Base-by-base conservation (phyloP, 2,329 filamentous ascomycete genomes). In the Pseudogymnoascus sp. region DNA sequence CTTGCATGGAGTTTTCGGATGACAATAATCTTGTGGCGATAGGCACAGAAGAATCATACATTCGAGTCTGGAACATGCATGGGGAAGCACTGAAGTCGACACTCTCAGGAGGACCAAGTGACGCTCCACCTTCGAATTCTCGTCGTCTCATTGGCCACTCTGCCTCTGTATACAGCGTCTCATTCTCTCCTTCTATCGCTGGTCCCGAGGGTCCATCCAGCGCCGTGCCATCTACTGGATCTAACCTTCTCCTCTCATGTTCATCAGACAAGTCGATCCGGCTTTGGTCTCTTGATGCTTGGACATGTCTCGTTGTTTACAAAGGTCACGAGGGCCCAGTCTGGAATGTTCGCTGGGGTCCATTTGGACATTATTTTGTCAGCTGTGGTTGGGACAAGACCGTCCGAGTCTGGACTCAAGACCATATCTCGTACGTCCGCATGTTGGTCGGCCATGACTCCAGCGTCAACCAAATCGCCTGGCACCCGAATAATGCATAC, bases 1-100 rank as follows among this genome's bases (percentile, higher is more conserved):
- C 90, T n/a, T 95, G 89, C 70, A 84, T 97, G 71, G 92, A 97
- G 68, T 96, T 99, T 70, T 96, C 92, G 0, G 89, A 92, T 59
- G 94, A 99, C 70, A 87, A 90, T 63, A 82, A 86, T 65, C 81
- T 97, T 26, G 89, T 94, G 35, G 94, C 94, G 21, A 89, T 86
- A 19, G 95, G 94, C 26, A 96, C 92, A 55, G 85, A 88, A 59
- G 92, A 97, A 70, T 97, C 92, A 0, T 97, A 96, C 71, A 95
- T 99, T 67, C 88, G 92, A 13, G 83, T 99, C 10, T 99, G 92
- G 91, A 88, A 88, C 37, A 77, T 97, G 38, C 89, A 96, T 67
- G 94, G 92, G 64, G 88, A 87, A 63, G 82, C 89, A 3, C 82
- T 99, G 10, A 82, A 82, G 48, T 88, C 88, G 12, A 82, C 83